Evolutionary conservation across 2,329 filamentous ascomycete species (phyloP).

Genomic region (Aureobasidium sp.): DNA sequence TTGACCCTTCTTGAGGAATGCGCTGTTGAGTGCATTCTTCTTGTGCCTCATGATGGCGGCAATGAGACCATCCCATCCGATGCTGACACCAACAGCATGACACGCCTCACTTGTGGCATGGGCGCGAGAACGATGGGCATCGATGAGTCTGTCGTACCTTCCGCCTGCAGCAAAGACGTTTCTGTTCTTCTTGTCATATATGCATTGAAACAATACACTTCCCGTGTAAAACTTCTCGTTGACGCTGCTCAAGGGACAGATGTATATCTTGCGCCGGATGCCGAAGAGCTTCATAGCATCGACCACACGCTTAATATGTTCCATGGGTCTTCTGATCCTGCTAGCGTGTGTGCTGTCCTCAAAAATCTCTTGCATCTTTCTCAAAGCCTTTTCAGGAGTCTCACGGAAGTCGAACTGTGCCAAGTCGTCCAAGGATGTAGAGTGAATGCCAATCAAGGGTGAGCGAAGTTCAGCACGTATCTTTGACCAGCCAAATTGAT

Average conservation of each 20-base stretch:
- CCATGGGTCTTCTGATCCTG: slow-evolving; percentile 36
- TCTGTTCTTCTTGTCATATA: slow-evolving; percentile 73
- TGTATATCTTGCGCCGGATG: slow-evolving; percentile 69
- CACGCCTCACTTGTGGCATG: slow-evolving; percentile 29
- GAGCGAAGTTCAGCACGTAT: slow-evolving; percentile 75
- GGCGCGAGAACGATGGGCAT: slow-evolving; percentile 66
- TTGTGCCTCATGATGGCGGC: slow-evolving; percentile 32
- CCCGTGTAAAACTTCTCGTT: slow-evolving; percentile 87
- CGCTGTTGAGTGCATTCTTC: slow-evolving; percentile 38
- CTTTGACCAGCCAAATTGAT: slow-evolving; percentile 73
- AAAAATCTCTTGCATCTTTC: slow-evolving; percentile 52
- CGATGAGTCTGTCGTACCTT: slow-evolving; percentile 83
- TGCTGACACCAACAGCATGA: slow-evolving; percentile 85
- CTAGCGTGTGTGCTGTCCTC: slow-evolving; percentile 31
- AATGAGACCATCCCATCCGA: slow-evolving; percentile 73
- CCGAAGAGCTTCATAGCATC: slow-evolving; percentile 70
- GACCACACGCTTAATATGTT: slow-evolving; percentile 71
- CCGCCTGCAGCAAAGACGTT: slow-evolving; percentile 91
- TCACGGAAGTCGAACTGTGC: slow-evolving; percentile 85
- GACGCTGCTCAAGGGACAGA: slow-evolving; percentile 78
- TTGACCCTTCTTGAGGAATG: slow-evolving; percentile 63
- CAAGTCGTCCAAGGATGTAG: slow-evolving; percentile 85
- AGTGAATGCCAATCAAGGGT: slow-evolving; percentile 72
- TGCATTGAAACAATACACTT: slow-evolving; percentile 81
- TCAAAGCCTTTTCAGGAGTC: slow-evolving; percentile 65